phyloP scores from a whole-genome alignment of 1,139 yeast species.

The Pichia sp. region DNA sequence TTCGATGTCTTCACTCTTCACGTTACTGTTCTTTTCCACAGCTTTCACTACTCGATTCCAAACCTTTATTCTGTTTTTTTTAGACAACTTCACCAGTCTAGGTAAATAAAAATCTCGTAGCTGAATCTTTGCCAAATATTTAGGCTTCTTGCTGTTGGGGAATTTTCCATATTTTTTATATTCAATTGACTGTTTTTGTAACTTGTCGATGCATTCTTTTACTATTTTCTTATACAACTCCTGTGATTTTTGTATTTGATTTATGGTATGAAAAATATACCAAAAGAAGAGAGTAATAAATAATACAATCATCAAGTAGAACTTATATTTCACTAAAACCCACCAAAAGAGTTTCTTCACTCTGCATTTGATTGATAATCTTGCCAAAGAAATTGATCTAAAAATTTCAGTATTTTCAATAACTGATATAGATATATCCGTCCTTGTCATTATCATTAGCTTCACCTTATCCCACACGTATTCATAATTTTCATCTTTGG shows the following conservation, averaged over 20 bases:
- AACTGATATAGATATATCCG: conserved; percentile 18
- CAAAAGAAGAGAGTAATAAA: conserved; percentile 21
- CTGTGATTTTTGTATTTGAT: conserved; percentile 24
- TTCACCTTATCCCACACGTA: conserved; percentile 21
- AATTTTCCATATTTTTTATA: too few species aligned
- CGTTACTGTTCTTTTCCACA: conserved; percentile 61
- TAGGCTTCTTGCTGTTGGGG: conserved; percentile 25
- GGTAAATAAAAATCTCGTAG: conserved; percentile 63
- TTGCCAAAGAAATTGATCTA: conserved; percentile 68
- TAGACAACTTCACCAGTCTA: conserved; percentile 20
- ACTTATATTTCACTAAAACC: conserved; percentile 38
- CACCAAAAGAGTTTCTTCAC: conserved; percentile 46
- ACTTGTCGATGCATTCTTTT: conserved; percentile 37
- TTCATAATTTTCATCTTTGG: conserved; percentile 28
- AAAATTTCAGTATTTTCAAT: conserved; percentile 28
- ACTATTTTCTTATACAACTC: conserved; percentile 31
- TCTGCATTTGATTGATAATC: conserved; percentile 55
- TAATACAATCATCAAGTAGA: conserved; percentile 27
- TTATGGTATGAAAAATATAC: conserved; percentile 23
- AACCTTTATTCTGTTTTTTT: conserved; percentile 39
- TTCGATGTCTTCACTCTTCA: conserved; percentile 54
- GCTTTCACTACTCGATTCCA: conserved; percentile 57
- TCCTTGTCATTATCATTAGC: conserved; percentile 27
- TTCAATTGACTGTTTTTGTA: conserved; percentile 31
- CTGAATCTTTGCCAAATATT: conserved; percentile 63